Conservation (phyloP, 352 stramenopile genomes). For the Peronosclerospora sorghi region DNA sequence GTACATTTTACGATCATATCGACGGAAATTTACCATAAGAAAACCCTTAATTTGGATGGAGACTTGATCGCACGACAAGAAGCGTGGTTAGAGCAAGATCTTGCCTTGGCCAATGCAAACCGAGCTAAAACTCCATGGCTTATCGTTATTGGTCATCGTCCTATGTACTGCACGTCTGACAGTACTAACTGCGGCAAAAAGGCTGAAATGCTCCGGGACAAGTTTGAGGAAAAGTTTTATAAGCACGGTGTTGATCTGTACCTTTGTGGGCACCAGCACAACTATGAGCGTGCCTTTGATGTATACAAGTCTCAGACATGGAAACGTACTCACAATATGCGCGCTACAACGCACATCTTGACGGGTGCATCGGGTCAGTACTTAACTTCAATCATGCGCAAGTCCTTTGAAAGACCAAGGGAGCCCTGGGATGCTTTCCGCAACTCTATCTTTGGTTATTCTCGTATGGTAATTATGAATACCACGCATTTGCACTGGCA, state of each 20-base stretch:
- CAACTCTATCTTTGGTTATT: constrained; percentile 84
- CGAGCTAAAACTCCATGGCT: constrained; percentile 64
- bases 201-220: constrained; percentile 41
- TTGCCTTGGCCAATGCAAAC: constrained; percentile 53
- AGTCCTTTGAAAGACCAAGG: constrained; percentile 49
- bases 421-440: constrained; percentile 75
- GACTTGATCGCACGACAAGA: constrained; percentile 49
- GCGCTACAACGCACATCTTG: constrained; percentile 81
- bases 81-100: constrained; percentile 52
- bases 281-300: constrained; percentile 84
- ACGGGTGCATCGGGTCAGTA: constrained; percentile 83
- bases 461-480: constrained; percentile 72
- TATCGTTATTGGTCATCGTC: constrained; percentile 77
- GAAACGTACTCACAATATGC: constrained; percentile 69
- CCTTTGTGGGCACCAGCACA: constrained; percentile 85
- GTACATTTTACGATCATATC: constrained; percentile 82
- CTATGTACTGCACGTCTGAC: constrained; percentile 85
- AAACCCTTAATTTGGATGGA: constrained; percentile 36
- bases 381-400: constrained; percentile 66
- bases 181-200: constrained; percentile 60
- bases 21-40: constrained; percentile 85
- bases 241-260: constrained; percentile 78
- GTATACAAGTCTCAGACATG: constrained; percentile 56
- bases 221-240: constrained; percentile 76
- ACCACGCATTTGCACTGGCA: constrained; percentile 84